Base-by-base conservation (phyloP, 495 filamentous ascomycete species). In the Parachaetomium inaequale region DNA sequence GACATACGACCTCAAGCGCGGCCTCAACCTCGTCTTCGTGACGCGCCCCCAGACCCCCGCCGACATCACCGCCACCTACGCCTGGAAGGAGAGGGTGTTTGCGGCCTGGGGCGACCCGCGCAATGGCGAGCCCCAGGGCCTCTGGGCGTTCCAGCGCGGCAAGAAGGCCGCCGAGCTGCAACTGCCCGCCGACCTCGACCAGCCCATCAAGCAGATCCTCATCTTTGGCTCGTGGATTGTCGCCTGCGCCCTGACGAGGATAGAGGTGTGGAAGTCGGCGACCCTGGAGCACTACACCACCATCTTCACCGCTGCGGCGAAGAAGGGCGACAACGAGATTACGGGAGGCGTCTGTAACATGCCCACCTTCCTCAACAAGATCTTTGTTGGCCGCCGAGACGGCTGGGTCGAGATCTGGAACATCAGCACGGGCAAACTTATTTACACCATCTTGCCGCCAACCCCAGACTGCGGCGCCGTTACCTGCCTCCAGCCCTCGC, bases 331-430 rank as follows among this genome's bases (percentile, higher is more conserved):
- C 56, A 82, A 80, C 62, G 77, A 87, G 62, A 81, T 94, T 25
- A 89, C 88, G 0, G 88, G 89, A 8, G 81, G 85, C 34, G 80
- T 96, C 50, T 85, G 81, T 70, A 93, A 83, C 68, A 89, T 96
- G 88, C 91, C 92, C 15, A 96, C 93, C 1, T 98, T 88, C 74
- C 76, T 98, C 26, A 99, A 98, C 79, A 99, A 99, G 75, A 81
- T 99, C 31, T 90, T 98, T 58, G 87, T 89, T 36, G 94, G 91
- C 6, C 85, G 90, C 61, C 81, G 79, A 61, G 91, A 97, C 70
- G 94, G 95, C n/a, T 85, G 82, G 71, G 84, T 97, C 21, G 93
- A 98, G 70, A 93, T 99, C 56, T 98, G 95, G 95, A 99, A 99
- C 70, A 75, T 98, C 56, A 92, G 87, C 70, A 93, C 88, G 21